Base-by-base conservation (phyloP, 2,329 filamentous ascomycete genomes). In the Fusarium lateritium region DNA sequence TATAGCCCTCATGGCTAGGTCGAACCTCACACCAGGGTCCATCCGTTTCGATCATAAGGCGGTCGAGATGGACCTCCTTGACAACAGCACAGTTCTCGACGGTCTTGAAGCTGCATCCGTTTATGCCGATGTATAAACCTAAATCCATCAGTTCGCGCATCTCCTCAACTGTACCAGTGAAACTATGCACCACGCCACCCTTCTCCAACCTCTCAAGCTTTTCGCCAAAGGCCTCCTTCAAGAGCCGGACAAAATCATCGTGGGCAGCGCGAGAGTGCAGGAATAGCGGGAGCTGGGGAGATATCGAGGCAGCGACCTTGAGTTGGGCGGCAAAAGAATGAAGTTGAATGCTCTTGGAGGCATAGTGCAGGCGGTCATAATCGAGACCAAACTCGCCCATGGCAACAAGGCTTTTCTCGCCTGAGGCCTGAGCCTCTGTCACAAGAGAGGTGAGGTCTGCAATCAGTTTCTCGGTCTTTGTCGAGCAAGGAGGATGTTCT, bases 11-110 rank as follows among this genome's bases (percentile, higher is more conserved):
- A 80, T 99, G 95, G 31, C 89, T 93, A 1, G 94, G 91, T 24
- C 96, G 86, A 62, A 99, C 95, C 79, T 99, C 96, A 76, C 96
- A 99, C 92, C 96, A 99, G 5, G 96, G 96, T 4, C 96, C 96
- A 77, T 99, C 96, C 0, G 96, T 99, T 84, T 99, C 96, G 47
- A 99, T 89, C 86, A 98, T 97, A 55, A 99, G 80, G 46, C 91
- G 83, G 57, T 94, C 89, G 13, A 99, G 82, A 13, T 90, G 92
- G 39, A 98, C 89, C 63, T 91, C 88, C 67, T 86, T 89, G 13
- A 98, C 94, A 4, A 98, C 94, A 15, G 88, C 90, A 40, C 97
- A 88, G 74, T 98, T 99, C 77, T 97, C 94, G 13, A 87, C 90
- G 7, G 94, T 98, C 85, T 98, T 99, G 84, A 99, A 88, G 75